A percentile compares a stretch with the other conserved stretches of the same genome.
phyloP scores from a whole-genome alignment of 805 yeast species.

The Zygotorulaspora chibaensis region DNA sequence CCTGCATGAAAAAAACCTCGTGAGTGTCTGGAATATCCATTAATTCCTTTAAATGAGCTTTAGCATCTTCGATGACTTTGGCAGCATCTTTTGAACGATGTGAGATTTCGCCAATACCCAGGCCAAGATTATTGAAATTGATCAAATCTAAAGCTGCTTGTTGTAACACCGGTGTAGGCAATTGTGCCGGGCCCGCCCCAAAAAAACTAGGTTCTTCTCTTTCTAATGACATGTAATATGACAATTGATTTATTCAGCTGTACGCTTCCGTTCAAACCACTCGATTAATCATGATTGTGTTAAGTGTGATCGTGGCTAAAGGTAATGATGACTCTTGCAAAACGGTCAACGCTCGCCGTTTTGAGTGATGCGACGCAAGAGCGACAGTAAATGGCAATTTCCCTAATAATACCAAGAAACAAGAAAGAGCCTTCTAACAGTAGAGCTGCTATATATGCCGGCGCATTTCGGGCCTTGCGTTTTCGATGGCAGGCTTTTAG shows the following conservation, averaged over 20 bases:
- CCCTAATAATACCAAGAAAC: too few relatives aligned
- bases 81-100: conserved; percentile 87
- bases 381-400: too few relatives aligned
- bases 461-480: too few relatives aligned
- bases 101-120: conserved; percentile 94
- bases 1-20: conserved; percentile 92
- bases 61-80: conserved; percentile 71
- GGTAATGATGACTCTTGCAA: neutral
- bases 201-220: conserved; percentile 77
- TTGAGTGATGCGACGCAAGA: too few relatives aligned
- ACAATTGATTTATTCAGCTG: neutral
- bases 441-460: too few relatives aligned
- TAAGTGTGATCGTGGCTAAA: neutral
- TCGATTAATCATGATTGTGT: too few relatives aligned
- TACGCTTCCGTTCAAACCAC: too few relatives aligned
- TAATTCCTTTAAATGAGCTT: conserved; percentile 58
- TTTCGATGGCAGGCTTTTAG: too few relatives aligned
- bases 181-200: conserved; percentile 98
- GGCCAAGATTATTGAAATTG: conserved; percentile 61
- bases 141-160: conserved; percentile 84
- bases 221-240: conserved; percentile 36
- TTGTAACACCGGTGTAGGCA: conserved; percentile 79
- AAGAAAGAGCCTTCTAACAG: too few relatives aligned
- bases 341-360: neutral
- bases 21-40: conserved; percentile 83